Evolutionary conservation across 2,329 filamentous ascomycete species (phyloP).

Genomic region (Chalaropsis thielavioides): DNA sequence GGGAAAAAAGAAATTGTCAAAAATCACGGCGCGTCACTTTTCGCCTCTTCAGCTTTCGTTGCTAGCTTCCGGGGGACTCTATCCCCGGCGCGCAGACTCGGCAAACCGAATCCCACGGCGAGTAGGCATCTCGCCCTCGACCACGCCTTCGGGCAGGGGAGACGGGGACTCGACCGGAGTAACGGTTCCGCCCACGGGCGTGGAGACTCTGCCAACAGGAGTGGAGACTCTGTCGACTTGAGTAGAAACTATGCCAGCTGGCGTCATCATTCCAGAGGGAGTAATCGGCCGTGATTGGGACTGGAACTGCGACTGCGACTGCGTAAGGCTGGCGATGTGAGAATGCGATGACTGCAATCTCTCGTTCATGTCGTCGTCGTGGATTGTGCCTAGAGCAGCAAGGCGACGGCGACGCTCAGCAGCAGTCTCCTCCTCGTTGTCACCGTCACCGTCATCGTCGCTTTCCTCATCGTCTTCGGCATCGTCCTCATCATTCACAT

Average conservation of each 20-base stretch:
- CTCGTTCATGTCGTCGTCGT: constrained; percentile 38
- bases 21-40: neutral
- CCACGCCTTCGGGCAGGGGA: constrained; percentile 34
- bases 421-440: constrained; percentile 49
- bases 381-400: constrained; percentile 52
- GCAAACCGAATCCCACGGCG: constrained; percentile 48
- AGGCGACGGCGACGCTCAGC: constrained; percentile 61
- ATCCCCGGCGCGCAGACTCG: constrained; percentile 25
- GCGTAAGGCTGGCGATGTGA: constrained; percentile 31
- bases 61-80: neutral
- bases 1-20: neutral
- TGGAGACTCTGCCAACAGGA: constrained; percentile 39
- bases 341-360: constrained; percentile 55
- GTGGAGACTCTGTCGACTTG: constrained; percentile 25
- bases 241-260: constrained; percentile 29
- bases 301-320: constrained; percentile 39
- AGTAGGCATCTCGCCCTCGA: constrained; percentile 32
- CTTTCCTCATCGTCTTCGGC: constrained; percentile 42
- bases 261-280: constrained; percentile 34
- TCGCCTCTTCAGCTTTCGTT: neutral
- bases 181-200: constrained; percentile 25
- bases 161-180: constrained; percentile 35
- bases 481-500: neutral
- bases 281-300: constrained; percentile 38
- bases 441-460: constrained; percentile 30